Percentiles rank a stretch among this genome's conserved stretches.
phyloP scores from a whole-genome alignment of 2,329 filamentous ascomycete genomes.

The Allantophomopsis lycopodina region DNA sequence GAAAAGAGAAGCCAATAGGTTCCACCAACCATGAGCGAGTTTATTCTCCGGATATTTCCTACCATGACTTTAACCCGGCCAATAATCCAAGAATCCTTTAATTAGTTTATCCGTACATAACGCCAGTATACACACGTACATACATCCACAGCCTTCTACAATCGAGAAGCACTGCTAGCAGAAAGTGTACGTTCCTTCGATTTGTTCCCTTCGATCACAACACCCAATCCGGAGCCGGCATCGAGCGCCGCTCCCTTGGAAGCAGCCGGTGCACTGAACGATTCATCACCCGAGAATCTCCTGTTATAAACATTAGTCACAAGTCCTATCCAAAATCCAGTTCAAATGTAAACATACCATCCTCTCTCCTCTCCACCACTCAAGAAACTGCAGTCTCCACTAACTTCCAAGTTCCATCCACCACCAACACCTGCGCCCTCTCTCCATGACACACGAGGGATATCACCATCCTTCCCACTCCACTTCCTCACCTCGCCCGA shows the following conservation, averaged over 20 bases:
- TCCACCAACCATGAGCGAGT: no score
- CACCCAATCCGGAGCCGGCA: background rate
- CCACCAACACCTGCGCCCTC: slow-evolving; percentile 50
- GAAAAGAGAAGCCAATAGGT: no score
- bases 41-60: no score
- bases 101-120: no score
- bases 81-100: no score
- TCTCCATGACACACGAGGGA: slow-evolving; percentile 36
- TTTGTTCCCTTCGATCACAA: background rate
- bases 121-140: no score
- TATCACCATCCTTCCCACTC: slow-evolving; percentile 18
- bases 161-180: background rate
- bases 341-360: slow-evolving; percentile 44
- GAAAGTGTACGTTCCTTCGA: background rate
- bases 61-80: no score
- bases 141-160: background rate
- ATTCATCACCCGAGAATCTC: slow-evolving; percentile 1
- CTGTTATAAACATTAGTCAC: background rate
- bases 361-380: slow-evolving; percentile 71
- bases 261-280: background rate
- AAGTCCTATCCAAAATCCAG: background rate
- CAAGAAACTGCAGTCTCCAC: slow-evolving; percentile 79
- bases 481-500: slow-evolving; percentile 23
- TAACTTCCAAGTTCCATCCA: slow-evolving; percentile 66
- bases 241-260: background rate